phyloP scores from a whole-genome alignment of 2,329 filamentous ascomycete species.

The Fusarium sp. region DNA sequence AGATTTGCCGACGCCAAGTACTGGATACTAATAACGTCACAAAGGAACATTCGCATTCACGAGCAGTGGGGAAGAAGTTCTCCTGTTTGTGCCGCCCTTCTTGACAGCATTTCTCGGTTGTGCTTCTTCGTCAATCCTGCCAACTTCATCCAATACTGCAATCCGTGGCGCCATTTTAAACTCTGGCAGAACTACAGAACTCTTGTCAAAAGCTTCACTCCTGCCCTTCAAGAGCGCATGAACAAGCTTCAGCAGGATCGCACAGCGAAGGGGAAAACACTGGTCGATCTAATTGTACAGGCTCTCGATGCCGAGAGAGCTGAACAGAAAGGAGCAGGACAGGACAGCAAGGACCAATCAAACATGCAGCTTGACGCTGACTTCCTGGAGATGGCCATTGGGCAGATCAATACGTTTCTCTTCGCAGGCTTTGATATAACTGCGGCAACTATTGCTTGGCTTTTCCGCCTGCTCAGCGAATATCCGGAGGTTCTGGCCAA shows the following conservation, averaged over 20 bases:
- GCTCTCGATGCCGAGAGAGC: slow-evolving; percentile 14
- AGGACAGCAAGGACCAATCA: not conserved
- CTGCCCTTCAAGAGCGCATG: slow-evolving; percentile 12
- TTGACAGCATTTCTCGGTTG: slow-evolving; percentile 16
- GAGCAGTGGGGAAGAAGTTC: slow-evolving; percentile 22
- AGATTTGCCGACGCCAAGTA: too few relatives aligned
- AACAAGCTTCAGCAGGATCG: not conserved
- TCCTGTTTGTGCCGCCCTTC: slow-evolving; percentile 3
- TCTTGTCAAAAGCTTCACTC: slow-evolving; percentile 5
- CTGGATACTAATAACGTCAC: not conserved
- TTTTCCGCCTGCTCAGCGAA: slow-evolving; percentile 44
- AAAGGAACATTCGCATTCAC: slow-evolving; percentile 18
- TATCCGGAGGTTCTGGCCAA: slow-evolving; percentile 44
- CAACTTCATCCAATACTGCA: slow-evolving; percentile 18
- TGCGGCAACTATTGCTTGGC: slow-evolving; percentile 47
- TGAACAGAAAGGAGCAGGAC: not conserved
- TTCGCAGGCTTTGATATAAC: slow-evolving; percentile 53
- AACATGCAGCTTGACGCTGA: slow-evolving; percentile 29
- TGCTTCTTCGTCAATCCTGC: slow-evolving; percentile 17
- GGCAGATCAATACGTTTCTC: slow-evolving; percentile 50
- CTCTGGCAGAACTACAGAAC: slow-evolving; percentile 29
- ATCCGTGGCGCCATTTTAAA: slow-evolving; percentile 30
- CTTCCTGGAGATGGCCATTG: slow-evolving; percentile 41
- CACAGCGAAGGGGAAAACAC: slow-evolving; percentile 15
- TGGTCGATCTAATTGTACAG: slow-evolving; percentile 26